Base-by-base conservation (phyloP, 73 alveolate genomes). In the Breviolum minutum region DNA sequence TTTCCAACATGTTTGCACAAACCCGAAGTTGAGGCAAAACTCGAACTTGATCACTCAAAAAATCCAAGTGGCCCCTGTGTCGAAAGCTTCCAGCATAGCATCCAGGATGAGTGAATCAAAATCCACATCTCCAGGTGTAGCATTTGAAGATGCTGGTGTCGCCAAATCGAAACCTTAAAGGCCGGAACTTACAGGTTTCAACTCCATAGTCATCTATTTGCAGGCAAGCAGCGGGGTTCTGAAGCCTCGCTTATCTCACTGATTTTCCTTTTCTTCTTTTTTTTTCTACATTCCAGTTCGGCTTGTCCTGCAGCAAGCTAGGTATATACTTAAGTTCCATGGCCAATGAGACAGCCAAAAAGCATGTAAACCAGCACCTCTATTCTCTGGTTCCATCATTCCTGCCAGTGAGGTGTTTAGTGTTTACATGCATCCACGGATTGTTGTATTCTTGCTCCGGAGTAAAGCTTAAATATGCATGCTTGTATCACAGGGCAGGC, bases 21-120 rank as follows among this genome's bases (percentile, higher is more conserved):
- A 3, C 17, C 10, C 68, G 2, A 0, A 48, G 0, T 32, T 8
- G 11, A 27, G 32, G 24, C 13, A 27, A 63, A 64, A 40, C 0
- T 7, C 63, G 0, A 2, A 10, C 17, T 0, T 60, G 8, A 13
- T 17, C 60, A 12, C 26, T 83, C 48, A 12, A 22, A 22, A 61
- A 73, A 73, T 14, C 83, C 73, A 83, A 83, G 92, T 7, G 27
- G 19, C 92, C 13, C 92, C 92, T 0, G 92, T 83, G 73, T 83
- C 92, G 54, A 83, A 83, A 73, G 61, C 92, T 60, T 83, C 92
- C 8, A 60, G 54, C 92, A 83, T 83, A 60, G 92, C 92, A 83
- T 83, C 92, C 48, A 83, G 2, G 14, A 83, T 17, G 68, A 80
- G 32, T 40, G 19, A 12, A 70, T 80, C 89, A 64, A 80, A 48